Evolutionary conservation across 139 green algal genomes (phyloP).

Genomic region (Nannochloris sp.): DNA sequence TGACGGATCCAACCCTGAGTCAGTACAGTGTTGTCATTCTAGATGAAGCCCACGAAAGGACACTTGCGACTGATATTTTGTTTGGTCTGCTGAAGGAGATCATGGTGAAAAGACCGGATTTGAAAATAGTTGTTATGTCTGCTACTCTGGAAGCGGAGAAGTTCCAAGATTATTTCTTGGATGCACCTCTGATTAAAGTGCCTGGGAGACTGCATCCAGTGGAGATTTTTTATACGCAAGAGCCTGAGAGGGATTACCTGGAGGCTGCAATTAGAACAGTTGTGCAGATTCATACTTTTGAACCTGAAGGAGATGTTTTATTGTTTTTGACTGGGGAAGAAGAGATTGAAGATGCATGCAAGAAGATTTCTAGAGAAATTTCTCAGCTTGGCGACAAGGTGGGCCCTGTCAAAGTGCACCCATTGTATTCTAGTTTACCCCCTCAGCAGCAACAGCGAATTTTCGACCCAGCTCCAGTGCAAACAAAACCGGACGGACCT

Average conservation of each 20-base stretch:
- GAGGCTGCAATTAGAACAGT: conserved; percentile 96
- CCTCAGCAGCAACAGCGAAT: conserved; percentile 94
- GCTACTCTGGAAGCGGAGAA: conserved; percentile 99
- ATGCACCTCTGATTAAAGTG: conserved; percentile 94
- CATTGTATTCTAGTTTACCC: conserved; percentile 95
- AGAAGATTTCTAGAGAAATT: conserved; percentile 20
- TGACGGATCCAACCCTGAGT: conserved; percentile 73
- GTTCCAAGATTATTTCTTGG: conserved; percentile 96
- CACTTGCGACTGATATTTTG: conserved; percentile 75
- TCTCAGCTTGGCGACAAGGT: conserved; percentile 34
- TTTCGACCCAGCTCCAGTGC: conserved; percentile 75
- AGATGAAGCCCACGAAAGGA: conserved; percentile 83
- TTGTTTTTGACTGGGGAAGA: conserved; percentile 99
- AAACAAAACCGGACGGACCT: conserved; percentile 42
- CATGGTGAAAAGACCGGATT: conserved; percentile 71
- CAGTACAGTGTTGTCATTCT: conserved; percentile 78
- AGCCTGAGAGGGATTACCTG: conserved; percentile 96
- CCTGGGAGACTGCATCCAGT: conserved; percentile 94
- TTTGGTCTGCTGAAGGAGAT: conserved; percentile 85
- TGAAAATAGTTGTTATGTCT: conserved; percentile 99
- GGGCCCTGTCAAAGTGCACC: conserved; percentile 86
- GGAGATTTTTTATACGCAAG: conserved; percentile 99
- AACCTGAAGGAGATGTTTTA: conserved; percentile 85
- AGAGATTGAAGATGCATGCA: conserved; percentile 95
- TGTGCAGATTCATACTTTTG: conserved; percentile 88